These are phyloP conservation scores for Knoxia roxburghii DNA, from an alignment of 257 asterid genomes.

Conservation along the genomic window DNA sequence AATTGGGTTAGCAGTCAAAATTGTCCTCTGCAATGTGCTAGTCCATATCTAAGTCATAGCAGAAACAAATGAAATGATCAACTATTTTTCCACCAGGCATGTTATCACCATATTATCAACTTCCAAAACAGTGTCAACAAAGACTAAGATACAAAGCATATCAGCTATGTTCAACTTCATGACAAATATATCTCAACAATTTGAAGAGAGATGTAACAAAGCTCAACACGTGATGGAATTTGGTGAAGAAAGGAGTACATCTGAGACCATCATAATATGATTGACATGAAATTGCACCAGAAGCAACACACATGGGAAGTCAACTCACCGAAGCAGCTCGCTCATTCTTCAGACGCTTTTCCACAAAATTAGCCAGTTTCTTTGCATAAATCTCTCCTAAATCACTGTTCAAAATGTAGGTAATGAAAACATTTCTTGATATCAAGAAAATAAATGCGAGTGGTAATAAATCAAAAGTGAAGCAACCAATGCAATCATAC, in stretches of 20 bases:
- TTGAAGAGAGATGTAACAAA: not conserved
- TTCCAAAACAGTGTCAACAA: not conserved
- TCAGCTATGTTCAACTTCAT: not conserved
- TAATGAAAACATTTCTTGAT: not conserved
- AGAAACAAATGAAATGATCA: slow-evolving; percentile 16
- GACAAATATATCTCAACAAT: not conserved
- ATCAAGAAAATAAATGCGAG: not conserved
- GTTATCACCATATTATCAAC: not conserved
- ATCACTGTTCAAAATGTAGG: slow-evolving; percentile 49
- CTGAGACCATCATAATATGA: not conserved
- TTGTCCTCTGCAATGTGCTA: slow-evolving; percentile 96
- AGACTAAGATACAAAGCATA: not conserved
- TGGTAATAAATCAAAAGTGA: not conserved
- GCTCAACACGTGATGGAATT: not conserved
- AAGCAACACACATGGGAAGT: slow-evolving; percentile 6
- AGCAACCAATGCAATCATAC: not conserved
- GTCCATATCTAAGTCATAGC: slow-evolving; percentile 87
- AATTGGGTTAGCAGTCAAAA: slow-evolving; percentile 77
- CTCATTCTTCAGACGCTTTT: slow-evolving; percentile 91
- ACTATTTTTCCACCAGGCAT: not conserved
- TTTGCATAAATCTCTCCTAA: slow-evolving; percentile 81
- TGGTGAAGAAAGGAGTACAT: too few relatives aligned
- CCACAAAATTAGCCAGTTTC: slow-evolving; percentile 93
- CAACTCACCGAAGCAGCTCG: slow-evolving; percentile 91
- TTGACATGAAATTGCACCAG: not conserved